Evolutionary conservation across 208 protist genomes (phyloP), one percentile per base, ranked within the genome.

Genomic region (Herpetomonas muscarum): DNA sequence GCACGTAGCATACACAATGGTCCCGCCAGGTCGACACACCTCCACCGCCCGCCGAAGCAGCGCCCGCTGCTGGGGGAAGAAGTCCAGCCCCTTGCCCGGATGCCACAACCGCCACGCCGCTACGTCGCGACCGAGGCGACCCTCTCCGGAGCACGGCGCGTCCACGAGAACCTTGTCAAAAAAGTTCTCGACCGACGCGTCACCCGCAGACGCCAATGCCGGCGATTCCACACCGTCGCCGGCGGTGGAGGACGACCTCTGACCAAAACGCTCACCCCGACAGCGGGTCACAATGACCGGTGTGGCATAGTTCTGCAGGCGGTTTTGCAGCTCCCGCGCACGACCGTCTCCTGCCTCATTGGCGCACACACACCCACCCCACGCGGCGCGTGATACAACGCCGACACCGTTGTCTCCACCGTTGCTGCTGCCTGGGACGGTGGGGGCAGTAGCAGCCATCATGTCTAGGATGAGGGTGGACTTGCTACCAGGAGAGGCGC

Each of bases 1-100:
- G 69, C 97, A 99, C 13, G 97, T 99, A 3, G 89, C 87, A 75
- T 99, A 99, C 10, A 98, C 92, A 1, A 98, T 65, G 19, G 55
- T 55, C 32, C 97, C 96, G 10, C 89, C 86, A 7, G 55, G 51
- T n/a, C 47, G 54, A 59, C 82, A 87, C 5, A 91, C 61, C 10
- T 63, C 63, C 22, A 94, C 44, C 13, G 82, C 93, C 3, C 66
- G 81, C 4, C 58, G 58, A n/a, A 94, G 75, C 22, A 98, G 73
- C 39, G 65, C 64, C 7, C 82, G 34, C 77, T 98, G 96, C 17
- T 57, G 57, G 9, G 58, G 58, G 36, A 87, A 79, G 47, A 85
- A 92, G 53, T 85, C 74, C 24, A 90, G 49, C 0, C 59, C 79
- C 17, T 57, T 60, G 9, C 70, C 47, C 9, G 92, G 76, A 44